A percentile compares a stretch with the other conserved stretches of the same genome.
These are phyloP conservation scores for Hypoxylon sp. DNA, from an alignment of 2,329 filamentous ascomycete genomes.

Conservation along the genomic window DNA sequence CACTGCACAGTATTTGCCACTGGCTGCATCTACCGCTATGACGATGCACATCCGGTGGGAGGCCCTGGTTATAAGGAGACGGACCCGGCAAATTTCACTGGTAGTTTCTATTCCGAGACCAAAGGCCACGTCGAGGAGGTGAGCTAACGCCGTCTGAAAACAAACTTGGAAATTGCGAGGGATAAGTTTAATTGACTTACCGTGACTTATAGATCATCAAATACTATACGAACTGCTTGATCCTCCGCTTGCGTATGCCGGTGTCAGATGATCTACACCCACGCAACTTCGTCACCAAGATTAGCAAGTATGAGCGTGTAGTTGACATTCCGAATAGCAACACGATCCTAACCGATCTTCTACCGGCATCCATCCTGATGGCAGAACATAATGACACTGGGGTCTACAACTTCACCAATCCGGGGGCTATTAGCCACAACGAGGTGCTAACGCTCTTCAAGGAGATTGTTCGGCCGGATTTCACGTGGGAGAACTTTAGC, in stretches of 20 bases:
- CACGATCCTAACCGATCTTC: constrained; percentile 75
- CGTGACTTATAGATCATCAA: constrained; percentile 68
- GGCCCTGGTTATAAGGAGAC: constrained; percentile 73
- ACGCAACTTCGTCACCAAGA: constrained; percentile 79
- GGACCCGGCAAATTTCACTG: constrained; percentile 75
- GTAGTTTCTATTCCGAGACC: constrained; percentile 78
- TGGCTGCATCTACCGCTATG: constrained; percentile 77
- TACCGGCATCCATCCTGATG: constrained; percentile 72
- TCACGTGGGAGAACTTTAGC: constrained; percentile 76
- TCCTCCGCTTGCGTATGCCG: constrained; percentile 78
- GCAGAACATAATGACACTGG: constrained; percentile 74
- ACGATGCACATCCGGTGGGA: constrained; percentile 72
- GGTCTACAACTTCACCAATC: constrained; percentile 80
- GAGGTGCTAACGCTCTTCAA: constrained; percentile 75
- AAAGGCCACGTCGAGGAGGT: constrained; percentile 77
- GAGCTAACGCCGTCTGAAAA: constrained; percentile 46
- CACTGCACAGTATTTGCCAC: constrained; percentile 78
- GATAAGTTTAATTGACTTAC: constrained; percentile 35
- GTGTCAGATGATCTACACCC: constrained; percentile 77
- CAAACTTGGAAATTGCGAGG: background rate
- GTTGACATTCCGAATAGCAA: constrained; percentile 79
- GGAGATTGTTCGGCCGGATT: constrained; percentile 72
- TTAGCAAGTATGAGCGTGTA: constrained; percentile 74
- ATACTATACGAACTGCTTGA: constrained; percentile 72
- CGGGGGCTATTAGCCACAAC: constrained; percentile 79